Evolutionary conservation across 2,329 filamentous ascomycete species (phyloP).

Genomic region (Hymenoscyphus infarciens): DNA sequence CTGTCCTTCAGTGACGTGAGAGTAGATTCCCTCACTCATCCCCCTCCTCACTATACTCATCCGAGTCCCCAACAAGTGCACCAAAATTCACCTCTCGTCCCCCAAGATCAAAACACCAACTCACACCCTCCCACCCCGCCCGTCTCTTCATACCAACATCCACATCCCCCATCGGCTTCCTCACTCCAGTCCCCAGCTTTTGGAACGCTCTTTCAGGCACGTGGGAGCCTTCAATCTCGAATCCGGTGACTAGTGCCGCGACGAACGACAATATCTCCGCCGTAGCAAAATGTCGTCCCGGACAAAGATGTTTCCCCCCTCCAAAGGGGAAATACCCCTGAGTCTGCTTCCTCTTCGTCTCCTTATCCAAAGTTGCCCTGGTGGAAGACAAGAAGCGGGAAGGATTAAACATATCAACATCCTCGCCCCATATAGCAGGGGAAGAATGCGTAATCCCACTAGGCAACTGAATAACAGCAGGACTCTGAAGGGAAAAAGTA

Average conservation of each 20-base stretch:
- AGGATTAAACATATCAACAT: slow-evolving; percentile 41
- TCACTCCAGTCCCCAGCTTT: slow-evolving; percentile 27
- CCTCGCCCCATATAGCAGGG: slow-evolving; percentile 42
- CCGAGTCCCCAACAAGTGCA: neutral
- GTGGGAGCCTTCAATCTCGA: slow-evolving; percentile 20
- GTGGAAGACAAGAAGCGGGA: slow-evolving; percentile 38
- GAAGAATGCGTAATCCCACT: slow-evolving; percentile 43
- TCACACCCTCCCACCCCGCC: slow-evolving; percentile 27
- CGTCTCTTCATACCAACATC: slow-evolving; percentile 21
- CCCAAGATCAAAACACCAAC: slow-evolving; percentile 24
- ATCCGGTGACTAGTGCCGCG: slow-evolving; percentile 34
- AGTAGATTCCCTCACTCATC: neutral
- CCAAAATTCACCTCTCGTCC: slow-evolving; percentile 36
- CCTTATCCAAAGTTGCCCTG: slow-evolving; percentile 21
- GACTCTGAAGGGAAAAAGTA: slow-evolving; percentile 43
- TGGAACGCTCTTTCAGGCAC: slow-evolving; percentile 23
- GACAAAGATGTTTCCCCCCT: slow-evolving; percentile 41
- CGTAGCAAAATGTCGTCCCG: slow-evolving; percentile 40
- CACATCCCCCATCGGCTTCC: slow-evolving; percentile 28
- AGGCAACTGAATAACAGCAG: slow-evolving; percentile 43
- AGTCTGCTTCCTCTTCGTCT: slow-evolving; percentile 20
- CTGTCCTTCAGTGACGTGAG: no score
- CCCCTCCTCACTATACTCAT: neutral
- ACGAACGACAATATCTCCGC: slow-evolving; percentile 39
- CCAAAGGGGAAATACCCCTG: slow-evolving; percentile 40